Percentiles rank a stretch among this genome's conserved stretches.
phyloP scores from a whole-genome alignment of 2,329 filamentous ascomycete genomes.

The Fonsecaea multimorphosa region DNA sequence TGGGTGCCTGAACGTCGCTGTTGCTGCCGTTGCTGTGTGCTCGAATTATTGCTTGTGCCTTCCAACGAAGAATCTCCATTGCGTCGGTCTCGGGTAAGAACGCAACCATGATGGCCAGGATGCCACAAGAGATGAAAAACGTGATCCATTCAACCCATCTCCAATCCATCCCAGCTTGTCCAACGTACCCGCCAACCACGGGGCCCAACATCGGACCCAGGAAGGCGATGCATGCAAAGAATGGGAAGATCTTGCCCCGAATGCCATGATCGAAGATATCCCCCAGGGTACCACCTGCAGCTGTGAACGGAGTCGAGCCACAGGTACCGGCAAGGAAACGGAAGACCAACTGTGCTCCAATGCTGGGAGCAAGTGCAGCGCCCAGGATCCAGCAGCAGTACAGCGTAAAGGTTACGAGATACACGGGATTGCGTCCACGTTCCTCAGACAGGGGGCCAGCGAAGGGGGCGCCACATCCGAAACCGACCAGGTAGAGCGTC shows the following conservation, averaged over 20 bases:
- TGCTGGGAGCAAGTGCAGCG: slow-evolving; percentile 54
- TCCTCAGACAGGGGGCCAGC: slow-evolving; percentile 59
- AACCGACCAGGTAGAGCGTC: slow-evolving; percentile 49
- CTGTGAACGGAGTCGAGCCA: slow-evolving; percentile 53
- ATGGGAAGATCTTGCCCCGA: slow-evolving; percentile 48
- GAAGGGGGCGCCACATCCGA: slow-evolving; percentile 58
- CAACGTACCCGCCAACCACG: slow-evolving; percentile 52
- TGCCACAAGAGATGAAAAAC: slow-evolving; percentile 45
- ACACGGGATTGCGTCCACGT: slow-evolving; percentile 57
- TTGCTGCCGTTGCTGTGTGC: slow-evolving; percentile 49
- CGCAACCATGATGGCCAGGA: slow-evolving; percentile 47
- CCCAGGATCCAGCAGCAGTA: slow-evolving; percentile 59
- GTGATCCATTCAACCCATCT: slow-evolving; percentile 56
- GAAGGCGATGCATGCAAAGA: slow-evolving; percentile 51
- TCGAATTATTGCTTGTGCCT: slow-evolving; percentile 50
- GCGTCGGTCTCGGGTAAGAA: slow-evolving; percentile 59
- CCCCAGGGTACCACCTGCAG: slow-evolving; percentile 3
- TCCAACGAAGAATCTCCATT: slow-evolving; percentile 53
- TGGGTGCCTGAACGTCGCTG: slow-evolving; percentile 51
- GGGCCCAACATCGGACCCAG: slow-evolving; percentile 15
- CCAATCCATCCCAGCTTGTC: slow-evolving; percentile 49
- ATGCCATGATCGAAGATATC: slow-evolving; percentile 1
- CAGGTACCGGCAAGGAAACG: slow-evolving; percentile 59
- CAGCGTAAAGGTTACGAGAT: slow-evolving; percentile 53
- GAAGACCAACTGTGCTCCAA: slow-evolving; percentile 55